These are phyloP conservation scores for Aurinia saxatilis DNA, from an alignment of 345 rosid genomes.

Conservation along the genomic window DNA sequence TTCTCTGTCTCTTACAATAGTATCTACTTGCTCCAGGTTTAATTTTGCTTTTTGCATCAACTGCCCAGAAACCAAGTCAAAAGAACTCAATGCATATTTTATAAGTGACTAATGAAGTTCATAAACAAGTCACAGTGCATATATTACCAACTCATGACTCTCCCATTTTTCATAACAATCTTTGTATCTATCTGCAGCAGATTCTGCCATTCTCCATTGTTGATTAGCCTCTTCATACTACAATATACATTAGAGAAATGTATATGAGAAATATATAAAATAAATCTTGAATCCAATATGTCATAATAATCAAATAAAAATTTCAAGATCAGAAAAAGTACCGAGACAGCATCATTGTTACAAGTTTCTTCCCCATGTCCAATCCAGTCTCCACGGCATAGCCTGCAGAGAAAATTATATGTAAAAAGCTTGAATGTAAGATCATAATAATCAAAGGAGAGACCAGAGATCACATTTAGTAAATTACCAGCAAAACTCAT, in stretches of 20 bases:
- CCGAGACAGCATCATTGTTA: not conserved
- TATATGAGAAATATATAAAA: not conserved
- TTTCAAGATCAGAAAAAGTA: not conserved
- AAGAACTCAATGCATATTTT: not conserved
- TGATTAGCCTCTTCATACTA: constrained; percentile 2
- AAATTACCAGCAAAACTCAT: constrained; percentile 19
- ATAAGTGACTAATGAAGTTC: not conserved
- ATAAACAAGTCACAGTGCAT: not conserved
- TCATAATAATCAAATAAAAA: not conserved
- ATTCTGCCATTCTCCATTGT: not conserved
- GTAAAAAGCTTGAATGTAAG: not conserved
- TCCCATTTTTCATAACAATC: constrained; percentile 1
- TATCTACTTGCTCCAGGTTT: not conserved
- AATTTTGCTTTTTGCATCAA: constrained; percentile 1
- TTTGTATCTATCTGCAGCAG: constrained; percentile 1
- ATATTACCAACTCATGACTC: constrained; percentile 18
- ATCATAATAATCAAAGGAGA: not conserved
- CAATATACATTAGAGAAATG: constrained; percentile 4
- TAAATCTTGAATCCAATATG: no score
- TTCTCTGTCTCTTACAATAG: constrained; percentile 9
- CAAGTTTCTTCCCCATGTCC: constrained; percentile 5
- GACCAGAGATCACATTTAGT: not conserved
- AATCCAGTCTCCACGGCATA: constrained; percentile 2
- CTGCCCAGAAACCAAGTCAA: constrained; percentile 7
- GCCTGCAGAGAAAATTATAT: not conserved